A percentile compares a stretch with the other conserved stretches of the same genome.
phyloP scores from a whole-genome alignment of 31 red algal species.

The Porphyra umbilicalis region DNA sequence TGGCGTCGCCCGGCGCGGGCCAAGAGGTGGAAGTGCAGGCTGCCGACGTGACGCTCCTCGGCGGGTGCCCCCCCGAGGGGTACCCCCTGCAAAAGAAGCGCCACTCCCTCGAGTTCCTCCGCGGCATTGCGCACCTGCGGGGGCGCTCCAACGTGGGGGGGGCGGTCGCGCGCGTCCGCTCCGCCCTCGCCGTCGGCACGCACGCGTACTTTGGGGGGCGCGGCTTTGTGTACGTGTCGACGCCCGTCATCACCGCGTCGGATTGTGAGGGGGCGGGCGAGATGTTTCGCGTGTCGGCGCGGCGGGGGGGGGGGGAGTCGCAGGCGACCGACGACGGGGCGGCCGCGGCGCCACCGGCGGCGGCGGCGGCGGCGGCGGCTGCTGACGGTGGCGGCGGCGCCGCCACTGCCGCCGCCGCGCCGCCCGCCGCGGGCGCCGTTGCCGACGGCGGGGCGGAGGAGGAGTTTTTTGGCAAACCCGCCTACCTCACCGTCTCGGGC shows the following conservation, averaged over 20 bases:
- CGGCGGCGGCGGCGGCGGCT: neutral
- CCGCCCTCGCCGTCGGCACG: conserved; percentile 52
- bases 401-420: neutral
- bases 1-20: conserved; percentile 47
- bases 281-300: conserved; percentile 89
- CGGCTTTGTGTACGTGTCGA: conserved; percentile 83
- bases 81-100: conserved; percentile 98
- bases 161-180: conserved; percentile 74
- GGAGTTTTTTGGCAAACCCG: conserved; percentile 88
- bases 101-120: conserved; percentile 88
- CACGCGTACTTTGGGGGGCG: conserved; percentile 76
- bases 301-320: neutral
- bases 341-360: neutral
- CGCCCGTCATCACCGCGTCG: conserved; percentile 80
- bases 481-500: conserved; percentile 92
- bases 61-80: conserved; percentile 14
- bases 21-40: conserved; percentile 78
- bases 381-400: neutral
- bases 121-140: conserved; percentile 75
- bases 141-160: conserved; percentile 63
- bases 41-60: conserved; percentile 34
- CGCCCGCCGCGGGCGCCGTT: neutral
- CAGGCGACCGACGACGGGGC: neutral
- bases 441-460: neutral
- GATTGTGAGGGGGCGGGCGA: conserved; percentile 99